Evolutionary conservation across 345 rosid genomes (phyloP), one percentile per base, ranked within the genome.

Genomic region (Carallia brachiata): DNA sequence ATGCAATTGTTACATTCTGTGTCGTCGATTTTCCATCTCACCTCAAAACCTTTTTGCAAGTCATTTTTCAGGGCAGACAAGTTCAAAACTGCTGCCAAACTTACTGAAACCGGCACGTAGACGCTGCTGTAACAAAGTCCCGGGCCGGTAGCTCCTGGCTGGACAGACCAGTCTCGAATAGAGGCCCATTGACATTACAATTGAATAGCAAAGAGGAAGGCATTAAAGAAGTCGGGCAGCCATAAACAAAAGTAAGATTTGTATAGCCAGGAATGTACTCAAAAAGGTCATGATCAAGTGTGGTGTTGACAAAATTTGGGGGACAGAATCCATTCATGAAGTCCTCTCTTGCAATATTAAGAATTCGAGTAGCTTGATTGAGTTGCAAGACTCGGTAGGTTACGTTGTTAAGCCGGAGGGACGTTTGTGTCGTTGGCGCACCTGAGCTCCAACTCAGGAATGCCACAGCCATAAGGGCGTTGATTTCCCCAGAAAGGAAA

Each of bases 401-500:
- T 6, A 81, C 65, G 5, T 18, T 13, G 0, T 23, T 39, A 47
- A 87, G 61, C 9, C 23, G 7, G 18, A 85, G 17, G 9, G 27
- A 64, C n/a, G 84, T 0, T 0, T 0, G n/a, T 5, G 2, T 7
- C 30, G 7, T 15, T 1, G 2, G 47, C 16, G 5, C 90, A 84
- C 6, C 2, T 2, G 47, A 88, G 86, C 73, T 70, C 13, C 15
- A 86, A 56, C 1, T 0, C 58, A 7, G 73, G 86, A 66, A 77
- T 67, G 2, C 89, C 90, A 23, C 93, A 86, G 27, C 0, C 0
- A 0, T 0, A 0, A 0, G 19, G 34, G 6, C 78, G 65, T 4
- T 0, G 39, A 3, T 23, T 60, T 68, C 89, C 88, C 55, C 71
- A 75, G 68, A 88, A 88, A 36, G 90, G 93, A 69, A 54, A 86